Conservation (phyloP, 257 asterid species). For the Fraxinus cuspidata region DNA sequence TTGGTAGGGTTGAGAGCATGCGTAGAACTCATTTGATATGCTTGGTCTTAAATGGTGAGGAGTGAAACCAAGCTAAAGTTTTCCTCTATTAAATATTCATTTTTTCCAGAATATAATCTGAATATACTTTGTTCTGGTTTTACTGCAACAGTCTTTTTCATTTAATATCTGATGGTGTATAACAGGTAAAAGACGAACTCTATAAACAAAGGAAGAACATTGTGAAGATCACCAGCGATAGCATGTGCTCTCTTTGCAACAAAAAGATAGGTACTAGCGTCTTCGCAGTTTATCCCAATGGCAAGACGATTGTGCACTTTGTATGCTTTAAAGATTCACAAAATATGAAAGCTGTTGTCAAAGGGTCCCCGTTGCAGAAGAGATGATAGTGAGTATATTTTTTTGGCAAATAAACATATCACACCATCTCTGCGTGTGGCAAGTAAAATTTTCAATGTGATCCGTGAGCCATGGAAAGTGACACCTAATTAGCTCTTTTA, state of each 20-base stretch:
- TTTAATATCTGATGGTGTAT: slow-evolving; percentile 18
- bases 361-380: slow-evolving; percentile 52
- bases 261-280: slow-evolving; percentile 93
- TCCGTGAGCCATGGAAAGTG: slow-evolving; percentile 14
- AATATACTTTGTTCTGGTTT: slow-evolving; percentile 11
- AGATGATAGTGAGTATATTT: slow-evolving; percentile 37
- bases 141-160: slow-evolving; percentile 2
- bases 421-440: slow-evolving; percentile 18
- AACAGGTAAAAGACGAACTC: slow-evolving; percentile 84
- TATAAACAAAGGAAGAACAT: slow-evolving; percentile 67
- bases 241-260: slow-evolving; percentile 88
- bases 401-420: background rate
- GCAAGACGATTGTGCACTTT: slow-evolving; percentile 84
- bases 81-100: background rate
- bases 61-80: background rate
- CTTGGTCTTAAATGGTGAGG: background rate
- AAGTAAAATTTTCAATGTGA: background rate
- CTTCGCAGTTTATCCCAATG: slow-evolving; percentile 92
- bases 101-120: background rate
- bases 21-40: background rate
- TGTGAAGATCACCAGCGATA: slow-evolving; percentile 75
- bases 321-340: slow-evolving; percentile 91
- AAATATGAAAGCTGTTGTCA: slow-evolving; percentile 78
- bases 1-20: background rate
- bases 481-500: background rate